phyloP scores from a whole-genome alignment of 768 basidiomycete genomes.

The Hypholoma sublateritium region DNA sequence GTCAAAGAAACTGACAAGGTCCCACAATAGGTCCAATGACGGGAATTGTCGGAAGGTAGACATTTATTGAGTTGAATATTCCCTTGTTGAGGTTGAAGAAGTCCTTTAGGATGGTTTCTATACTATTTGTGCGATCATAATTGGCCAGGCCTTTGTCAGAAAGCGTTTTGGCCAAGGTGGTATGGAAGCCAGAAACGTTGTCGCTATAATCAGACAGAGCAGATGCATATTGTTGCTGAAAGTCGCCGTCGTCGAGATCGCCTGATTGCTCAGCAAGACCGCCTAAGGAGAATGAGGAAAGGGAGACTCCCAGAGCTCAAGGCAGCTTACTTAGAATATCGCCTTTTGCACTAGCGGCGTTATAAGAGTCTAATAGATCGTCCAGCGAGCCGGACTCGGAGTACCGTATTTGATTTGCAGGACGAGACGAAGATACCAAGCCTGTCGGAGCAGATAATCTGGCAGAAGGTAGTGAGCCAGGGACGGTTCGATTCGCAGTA shows the following conservation, averaged over 20 bases:
- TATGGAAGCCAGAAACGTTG: conserved; percentile 31
- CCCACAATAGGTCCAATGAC: conserved; percentile 50
- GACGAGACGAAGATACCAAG: background rate
- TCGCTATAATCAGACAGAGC: conserved; percentile 34
- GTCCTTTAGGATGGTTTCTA: conserved; percentile 52
- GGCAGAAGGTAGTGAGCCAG: conserved; percentile 7
- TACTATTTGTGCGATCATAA: conserved; percentile 41
- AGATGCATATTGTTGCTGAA: conserved; percentile 36
- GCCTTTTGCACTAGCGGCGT: conserved; percentile 15
- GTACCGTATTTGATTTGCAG: background rate
- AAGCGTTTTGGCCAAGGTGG: conserved; percentile 30
- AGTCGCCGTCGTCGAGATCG: conserved; percentile 24
- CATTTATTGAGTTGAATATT: conserved; percentile 30
- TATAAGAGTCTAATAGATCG: conserved; percentile 6
- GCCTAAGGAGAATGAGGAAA: conserved; percentile 20
- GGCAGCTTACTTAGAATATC: conserved; percentile 28
- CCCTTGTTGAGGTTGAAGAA: conserved; percentile 50
- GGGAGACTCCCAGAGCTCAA: background rate
- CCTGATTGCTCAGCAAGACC: conserved; percentile 33
- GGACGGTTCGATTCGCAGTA: conserved; percentile 14
- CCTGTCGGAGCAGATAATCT: background rate
- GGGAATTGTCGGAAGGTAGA: conserved; percentile 39
- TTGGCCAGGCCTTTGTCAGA: conserved; percentile 51
- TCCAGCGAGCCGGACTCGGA: background rate
- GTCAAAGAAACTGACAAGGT: conserved; percentile 44